Evolutionary conservation across 257 asterid genomes (phyloP), one percentile per base, ranked within the genome.

Genomic region (Nicotiana attenuata): DNA sequence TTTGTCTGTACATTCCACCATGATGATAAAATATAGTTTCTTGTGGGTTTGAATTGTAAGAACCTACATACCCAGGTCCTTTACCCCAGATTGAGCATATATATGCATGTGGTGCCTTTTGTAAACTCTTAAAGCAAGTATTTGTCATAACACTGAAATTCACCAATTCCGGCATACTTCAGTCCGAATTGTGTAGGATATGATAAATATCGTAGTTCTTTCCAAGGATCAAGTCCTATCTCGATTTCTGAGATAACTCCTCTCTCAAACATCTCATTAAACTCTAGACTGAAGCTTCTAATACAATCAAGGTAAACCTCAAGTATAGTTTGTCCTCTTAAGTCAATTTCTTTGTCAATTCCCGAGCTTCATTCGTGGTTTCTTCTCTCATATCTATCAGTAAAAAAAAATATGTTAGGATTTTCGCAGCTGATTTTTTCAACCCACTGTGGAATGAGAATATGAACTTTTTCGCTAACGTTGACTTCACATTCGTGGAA

Each of bases 81-180:
- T 33, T 81, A 76, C 92, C 94, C 94, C 93, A 92, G 80, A 87
- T 84, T 0, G 89, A 75, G 84, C 87, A 90, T 26, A 91, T 94
- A 79, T 93, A 88, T n/a, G 38, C 84, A 78, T 87, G 89, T 59
- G 94, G 89, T 59, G 92, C 45, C 45, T 38, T 83, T 75, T 68
- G 67, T 75, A 88, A 61, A 78, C 88, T 90, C 77, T 84, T 87
- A 35, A 89, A 91, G 83, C 87, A 90, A 82, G 77, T 91, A 90
- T 52, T 87, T 87, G 75, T 87, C 97, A 81, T 90, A 93, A 85
- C 96, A 91, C 97, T 93, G 84, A 80, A 93, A 91, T 85, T 89
- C 97, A 69, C 97, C 97, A 60, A 91, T 89, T 50, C 93, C 96
- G 64, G 94, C 92, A 85, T 92, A 91, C 52, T 86, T 80, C 96